These are phyloP conservation scores for Pyrus betulifolia DNA, from an alignment of 306 rosid species.

Conservation along the genomic window DNA sequence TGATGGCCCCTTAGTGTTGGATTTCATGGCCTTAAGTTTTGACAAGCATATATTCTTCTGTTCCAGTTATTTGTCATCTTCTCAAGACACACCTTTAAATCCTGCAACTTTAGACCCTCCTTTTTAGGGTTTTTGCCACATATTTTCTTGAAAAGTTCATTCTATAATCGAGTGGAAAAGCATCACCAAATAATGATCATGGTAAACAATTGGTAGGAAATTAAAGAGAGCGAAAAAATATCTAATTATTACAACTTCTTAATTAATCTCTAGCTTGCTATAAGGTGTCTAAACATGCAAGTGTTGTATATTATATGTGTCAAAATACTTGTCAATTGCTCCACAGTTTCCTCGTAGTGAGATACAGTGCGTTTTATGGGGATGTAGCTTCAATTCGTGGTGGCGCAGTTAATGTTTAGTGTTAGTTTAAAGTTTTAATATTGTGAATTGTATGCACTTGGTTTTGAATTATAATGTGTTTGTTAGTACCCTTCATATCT, in stretches of 20 bases:
- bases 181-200: slow-evolving; percentile 13
- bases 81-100: slow-evolving; percentile 34
- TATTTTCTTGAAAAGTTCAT: slow-evolving; percentile 25
- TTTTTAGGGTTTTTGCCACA: slow-evolving; percentile 43
- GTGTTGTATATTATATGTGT: background rate
- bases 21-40: slow-evolving; percentile 38
- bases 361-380: background rate
- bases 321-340: background rate
- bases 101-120: slow-evolving; percentile 48
- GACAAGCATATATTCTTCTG: slow-evolving; percentile 58
- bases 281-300: background rate
- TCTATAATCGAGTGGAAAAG: slow-evolving; percentile 12
- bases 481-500: too few species aligned
- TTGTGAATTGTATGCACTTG: background rate
- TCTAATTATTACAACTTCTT: background rate
- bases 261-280: background rate
- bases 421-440: too few species aligned
- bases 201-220: background rate
- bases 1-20: slow-evolving; percentile 23
- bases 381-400: too few species aligned
- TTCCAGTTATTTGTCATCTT: slow-evolving; percentile 49
- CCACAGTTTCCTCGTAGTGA: background rate
- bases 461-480: too few species aligned
- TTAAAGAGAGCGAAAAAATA: background rate
- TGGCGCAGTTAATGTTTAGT: too few species aligned